These are phyloP conservation scores for Parachaetomium inaequale DNA, from an alignment of 495 filamentous ascomycete genomes.

Conservation along the genomic window DNA sequence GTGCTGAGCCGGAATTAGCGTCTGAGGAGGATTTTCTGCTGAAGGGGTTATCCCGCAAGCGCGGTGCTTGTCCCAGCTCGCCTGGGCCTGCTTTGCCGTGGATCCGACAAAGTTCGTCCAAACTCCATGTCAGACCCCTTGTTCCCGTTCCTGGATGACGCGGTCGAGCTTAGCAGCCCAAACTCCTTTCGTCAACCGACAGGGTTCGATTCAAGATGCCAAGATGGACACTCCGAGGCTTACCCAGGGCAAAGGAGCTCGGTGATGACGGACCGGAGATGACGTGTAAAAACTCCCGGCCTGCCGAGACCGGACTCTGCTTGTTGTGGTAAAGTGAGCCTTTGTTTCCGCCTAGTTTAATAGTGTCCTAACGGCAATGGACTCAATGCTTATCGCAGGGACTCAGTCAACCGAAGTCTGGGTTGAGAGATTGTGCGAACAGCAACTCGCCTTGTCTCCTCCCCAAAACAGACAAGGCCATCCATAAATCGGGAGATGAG, in stretches of 20 bases:
- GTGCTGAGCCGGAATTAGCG: not conserved
- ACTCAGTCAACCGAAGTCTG: conserved; percentile 2
- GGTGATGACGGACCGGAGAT: not conserved
- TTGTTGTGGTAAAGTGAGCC: conserved; percentile 3
- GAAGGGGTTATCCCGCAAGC: not conserved
- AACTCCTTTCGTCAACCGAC: conserved; percentile 14
- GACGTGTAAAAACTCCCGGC: conserved; percentile 1
- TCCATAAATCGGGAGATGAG: not conserved
- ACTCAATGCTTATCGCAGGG: conserved; percentile 14
- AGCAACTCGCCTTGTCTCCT: conserved; percentile 4
- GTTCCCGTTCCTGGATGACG: conserved; percentile 1
- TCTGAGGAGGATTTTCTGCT: not conserved
- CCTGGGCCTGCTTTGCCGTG: conserved; percentile 18
- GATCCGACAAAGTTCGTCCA: conserved; percentile 10
- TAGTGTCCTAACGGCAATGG: no score
- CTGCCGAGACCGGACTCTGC: conserved; percentile 6
- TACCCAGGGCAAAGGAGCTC: not conserved
- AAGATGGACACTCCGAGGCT: conserved; percentile 8
- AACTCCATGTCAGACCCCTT: not conserved
- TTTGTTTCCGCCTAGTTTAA: not conserved
- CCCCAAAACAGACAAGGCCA: conserved; percentile 11
- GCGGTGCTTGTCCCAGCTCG: not conserved
- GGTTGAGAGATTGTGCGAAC: conserved; percentile 3
- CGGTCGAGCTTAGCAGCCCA: conserved; percentile 1
- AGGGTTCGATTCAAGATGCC: not conserved